A percentile compares a stretch with the other conserved stretches of the same genome.
phyloP scores from a whole-genome alignment of 306 rosid species.

The Fragaria vesca region DNA sequence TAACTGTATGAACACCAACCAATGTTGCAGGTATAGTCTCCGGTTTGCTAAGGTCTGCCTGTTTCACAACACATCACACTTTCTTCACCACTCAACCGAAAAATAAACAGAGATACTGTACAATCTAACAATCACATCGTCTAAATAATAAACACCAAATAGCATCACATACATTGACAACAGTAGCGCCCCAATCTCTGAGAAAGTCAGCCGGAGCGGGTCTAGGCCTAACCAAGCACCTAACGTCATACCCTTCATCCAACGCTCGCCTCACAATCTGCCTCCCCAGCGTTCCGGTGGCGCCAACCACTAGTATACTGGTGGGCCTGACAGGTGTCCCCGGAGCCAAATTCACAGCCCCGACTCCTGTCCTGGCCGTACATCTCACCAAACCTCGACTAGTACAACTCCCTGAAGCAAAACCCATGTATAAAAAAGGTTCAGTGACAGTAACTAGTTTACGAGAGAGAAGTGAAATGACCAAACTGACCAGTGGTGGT shows the following conservation, averaged over 20 bases:
- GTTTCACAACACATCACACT: slow-evolving; percentile 25
- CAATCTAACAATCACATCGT: not conserved
- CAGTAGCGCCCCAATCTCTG: slow-evolving; percentile 97
- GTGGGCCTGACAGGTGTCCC: slow-evolving; percentile 81
- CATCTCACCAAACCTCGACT: slow-evolving; percentile 33
- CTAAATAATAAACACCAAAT: not conserved
- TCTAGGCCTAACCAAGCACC: slow-evolving; percentile 94
- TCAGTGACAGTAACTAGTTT: not conserved
- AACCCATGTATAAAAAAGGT: not conserved
- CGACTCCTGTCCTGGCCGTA: slow-evolving; percentile 37
- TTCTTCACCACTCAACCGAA: not conserved
- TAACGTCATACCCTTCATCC: slow-evolving; percentile 91
- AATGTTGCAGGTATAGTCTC: slow-evolving; percentile 92
- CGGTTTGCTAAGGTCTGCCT: slow-evolving; percentile 90
- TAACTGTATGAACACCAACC: slow-evolving; percentile 85
- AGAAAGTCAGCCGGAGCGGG: slow-evolving; percentile 98
- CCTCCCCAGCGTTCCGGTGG: slow-evolving; percentile 86
- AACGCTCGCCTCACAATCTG: slow-evolving; percentile 89
- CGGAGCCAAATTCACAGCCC: slow-evolving; percentile 57
- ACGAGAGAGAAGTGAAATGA: not conserved
- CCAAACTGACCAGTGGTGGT: slow-evolving; percentile 7
- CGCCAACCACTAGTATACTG: slow-evolving; percentile 77
- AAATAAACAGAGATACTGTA: not conserved
- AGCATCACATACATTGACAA: slow-evolving; percentile 52
- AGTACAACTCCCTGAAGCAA: slow-evolving; percentile 28